Percentiles rank a stretch among this genome's conserved stretches.
These are phyloP conservation scores for Gracilariopsis chorda DNA, from an alignment of 23 red algal genomes.

Conservation along the genomic window DNA sequence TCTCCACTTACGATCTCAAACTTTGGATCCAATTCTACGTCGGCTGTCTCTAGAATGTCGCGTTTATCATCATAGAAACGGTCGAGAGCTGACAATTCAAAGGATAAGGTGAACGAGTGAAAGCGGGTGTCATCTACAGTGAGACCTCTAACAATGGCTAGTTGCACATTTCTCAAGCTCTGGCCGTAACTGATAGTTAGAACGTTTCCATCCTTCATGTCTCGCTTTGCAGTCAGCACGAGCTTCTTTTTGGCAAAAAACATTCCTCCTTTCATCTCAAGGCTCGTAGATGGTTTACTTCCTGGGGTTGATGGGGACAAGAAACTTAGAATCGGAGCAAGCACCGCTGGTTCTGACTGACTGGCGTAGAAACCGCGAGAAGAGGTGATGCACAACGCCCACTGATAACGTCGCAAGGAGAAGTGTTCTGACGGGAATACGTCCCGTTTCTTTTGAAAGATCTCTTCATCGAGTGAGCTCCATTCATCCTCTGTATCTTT, in stretches of 20 bases:
- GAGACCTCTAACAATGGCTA: neutral
- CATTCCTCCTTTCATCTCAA: neutral
- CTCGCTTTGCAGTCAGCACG: neutral
- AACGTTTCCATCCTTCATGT: neutral
- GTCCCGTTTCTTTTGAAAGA: neutral
- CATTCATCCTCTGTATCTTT: neutral
- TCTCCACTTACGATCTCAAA: constrained; percentile 59
- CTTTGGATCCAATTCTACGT: neutral
- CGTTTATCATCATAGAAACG: constrained; percentile 89
- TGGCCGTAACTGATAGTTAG: neutral
- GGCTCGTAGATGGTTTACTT: neutral
- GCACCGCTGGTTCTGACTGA: constrained; percentile 4
- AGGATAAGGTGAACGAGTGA: constrained; percentile 40
- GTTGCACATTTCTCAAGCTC: constrained; percentile 22
- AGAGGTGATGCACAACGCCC: neutral
- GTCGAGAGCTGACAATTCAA: constrained; percentile 72
- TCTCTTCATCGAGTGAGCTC: neutral
- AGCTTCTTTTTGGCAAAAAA: neutral
- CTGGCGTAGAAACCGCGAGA: neutral
- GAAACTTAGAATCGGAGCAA: neutral
- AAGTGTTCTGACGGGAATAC: neutral
- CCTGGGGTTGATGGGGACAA: neutral
- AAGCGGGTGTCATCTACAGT: neutral
- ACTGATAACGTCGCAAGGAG: neutral
- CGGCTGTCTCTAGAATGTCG: constrained; percentile 66